Base-by-base conservation (phyloP, 1,284 basidiomycete genomes). In the Sanghuangporus baumii region DNA sequence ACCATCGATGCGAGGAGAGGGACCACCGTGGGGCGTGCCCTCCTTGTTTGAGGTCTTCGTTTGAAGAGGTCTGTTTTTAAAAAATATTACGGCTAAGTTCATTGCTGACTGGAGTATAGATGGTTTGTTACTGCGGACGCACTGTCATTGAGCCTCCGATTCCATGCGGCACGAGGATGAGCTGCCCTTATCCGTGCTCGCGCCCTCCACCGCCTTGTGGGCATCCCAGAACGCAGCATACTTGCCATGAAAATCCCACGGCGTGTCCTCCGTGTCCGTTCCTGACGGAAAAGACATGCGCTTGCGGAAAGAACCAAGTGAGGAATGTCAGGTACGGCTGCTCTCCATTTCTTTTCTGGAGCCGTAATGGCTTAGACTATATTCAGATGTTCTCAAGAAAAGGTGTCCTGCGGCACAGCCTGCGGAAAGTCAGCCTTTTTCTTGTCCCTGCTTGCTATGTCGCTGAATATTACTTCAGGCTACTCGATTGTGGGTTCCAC, bases 11-110 rank as follows among this genome's bases (percentile, higher is more conserved):
- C 72, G 85, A 89, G 64, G 81, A 84, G 68, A 78, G 80, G 37
- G 94, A 97, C 71, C 95, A 98, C 74, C 85, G 81, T 65, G 91
- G 91, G 0, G 75, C 81, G 0, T 97, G 95, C 71, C 87, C 84
- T 2, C 81, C 87, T 11, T 97, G 95, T 74, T 77, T 96, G 58
- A 81, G 87, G 69, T 94, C 93, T 41, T 88, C 88, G 0, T 98
- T 95, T 67, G 93, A 96, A 60, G 95, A 97, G 82, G 88, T 89
- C 65, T 51, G 79, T 74, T 6, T 16, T 9, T 43, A 50, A 60
- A 46, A 41, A 31, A 5, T 54, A 55, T 16, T 11, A 54, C 36
- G 60, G 37, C 11, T 37, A 43, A 12, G 20, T 58, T 31, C 26
- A 31, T 4, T 63, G 51, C 62, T 66, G 7, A 70, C 46, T 47